Percentiles rank a stretch among this genome's conserved stretches.
These are phyloP conservation scores for Aureobasidium lini DNA, from an alignment of 2,329 filamentous ascomycete genomes.

Conservation along the genomic window DNA sequence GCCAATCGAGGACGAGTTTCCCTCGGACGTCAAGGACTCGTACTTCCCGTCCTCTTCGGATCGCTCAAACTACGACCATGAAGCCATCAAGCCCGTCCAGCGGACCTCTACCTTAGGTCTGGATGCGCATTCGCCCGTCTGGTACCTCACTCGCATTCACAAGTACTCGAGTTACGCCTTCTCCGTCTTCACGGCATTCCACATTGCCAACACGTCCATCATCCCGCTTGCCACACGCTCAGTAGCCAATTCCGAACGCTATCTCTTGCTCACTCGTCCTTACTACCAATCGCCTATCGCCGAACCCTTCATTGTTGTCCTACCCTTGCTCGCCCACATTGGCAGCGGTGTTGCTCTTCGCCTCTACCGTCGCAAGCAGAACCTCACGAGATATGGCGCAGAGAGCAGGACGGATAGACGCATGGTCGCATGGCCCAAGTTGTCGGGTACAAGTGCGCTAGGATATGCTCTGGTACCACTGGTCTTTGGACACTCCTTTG, in stretches of 20 bases:
- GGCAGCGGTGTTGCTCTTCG: constrained; percentile 70
- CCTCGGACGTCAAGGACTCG: constrained; percentile 42
- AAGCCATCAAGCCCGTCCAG: constrained; percentile 19
- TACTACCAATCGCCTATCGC: constrained; percentile 79
- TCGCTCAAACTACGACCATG: constrained; percentile 20
- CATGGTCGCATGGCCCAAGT: constrained; percentile 55
- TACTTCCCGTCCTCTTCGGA: constrained; percentile 32
- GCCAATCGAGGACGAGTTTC: constrained; percentile 57
- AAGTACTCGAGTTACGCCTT: constrained; percentile 85
- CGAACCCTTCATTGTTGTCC: constrained; percentile 70
- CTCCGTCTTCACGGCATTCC: constrained; percentile 65
- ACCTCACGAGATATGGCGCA: constrained; percentile 67
- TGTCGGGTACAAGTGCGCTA: constrained; percentile 62
- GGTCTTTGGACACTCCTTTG: constrained; percentile 61
- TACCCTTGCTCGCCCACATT: constrained; percentile 70
- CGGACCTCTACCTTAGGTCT: constrained; percentile 44
- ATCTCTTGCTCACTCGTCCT: constrained; percentile 82
- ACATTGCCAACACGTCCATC: constrained; percentile 73
- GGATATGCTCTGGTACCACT: constrained; percentile 65
- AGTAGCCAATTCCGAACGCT: constrained; percentile 68
- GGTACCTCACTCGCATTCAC: constrained; percentile 71
- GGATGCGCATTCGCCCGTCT: constrained; percentile 64
- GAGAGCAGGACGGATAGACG: constrained; percentile 48
- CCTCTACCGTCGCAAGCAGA: constrained; percentile 63
- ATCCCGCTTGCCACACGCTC: constrained; percentile 69